A percentile compares a stretch with the other conserved stretches of the same genome.
phyloP scores from a whole-genome alignment of 73 alveolate species.

The Symbiodinium natans region DNA sequence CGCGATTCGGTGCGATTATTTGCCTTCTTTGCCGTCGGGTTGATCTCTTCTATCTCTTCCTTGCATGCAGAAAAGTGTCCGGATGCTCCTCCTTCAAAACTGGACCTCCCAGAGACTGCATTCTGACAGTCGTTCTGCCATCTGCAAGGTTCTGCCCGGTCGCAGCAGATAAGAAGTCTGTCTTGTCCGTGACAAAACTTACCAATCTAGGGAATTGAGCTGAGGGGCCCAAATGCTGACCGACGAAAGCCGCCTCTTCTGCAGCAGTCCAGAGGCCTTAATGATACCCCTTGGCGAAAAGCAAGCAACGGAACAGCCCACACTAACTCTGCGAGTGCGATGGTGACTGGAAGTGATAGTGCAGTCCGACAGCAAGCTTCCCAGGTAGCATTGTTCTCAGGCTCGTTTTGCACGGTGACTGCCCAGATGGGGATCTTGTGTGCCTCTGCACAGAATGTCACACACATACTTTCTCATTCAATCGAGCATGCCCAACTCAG shows the following conservation, averaged over 20 bases:
- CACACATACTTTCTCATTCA: neutral
- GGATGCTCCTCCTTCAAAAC: neutral
- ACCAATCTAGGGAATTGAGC: no score
- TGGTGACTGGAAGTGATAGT: neutral
- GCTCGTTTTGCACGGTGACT: slow-evolving; percentile 85
- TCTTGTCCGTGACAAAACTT: no score
- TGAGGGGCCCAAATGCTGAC: slow-evolving; percentile 13
- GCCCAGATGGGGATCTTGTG: slow-evolving; percentile 53
- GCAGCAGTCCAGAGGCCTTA: neutral
- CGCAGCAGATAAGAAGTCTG: no score
- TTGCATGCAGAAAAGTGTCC: neutral
- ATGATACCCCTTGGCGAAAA: no score
- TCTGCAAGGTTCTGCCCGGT: no score
- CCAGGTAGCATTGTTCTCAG: slow-evolving; percentile 58
- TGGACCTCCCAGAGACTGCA: neutral
- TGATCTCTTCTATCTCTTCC: neutral
- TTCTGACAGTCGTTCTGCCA: neutral
- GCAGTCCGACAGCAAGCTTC: slow-evolving; percentile 25
- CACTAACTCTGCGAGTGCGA: neutral
- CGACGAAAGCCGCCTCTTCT: slow-evolving; percentile 51
- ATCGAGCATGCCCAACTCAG: neutral
- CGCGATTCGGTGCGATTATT: no score
- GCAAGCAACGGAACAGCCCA: neutral
- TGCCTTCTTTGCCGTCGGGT: no score
- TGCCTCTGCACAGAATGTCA: neutral